Base-by-base conservation (phyloP, 2,329 filamentous ascomycete genomes). In the Claviceps sorghi region DNA sequence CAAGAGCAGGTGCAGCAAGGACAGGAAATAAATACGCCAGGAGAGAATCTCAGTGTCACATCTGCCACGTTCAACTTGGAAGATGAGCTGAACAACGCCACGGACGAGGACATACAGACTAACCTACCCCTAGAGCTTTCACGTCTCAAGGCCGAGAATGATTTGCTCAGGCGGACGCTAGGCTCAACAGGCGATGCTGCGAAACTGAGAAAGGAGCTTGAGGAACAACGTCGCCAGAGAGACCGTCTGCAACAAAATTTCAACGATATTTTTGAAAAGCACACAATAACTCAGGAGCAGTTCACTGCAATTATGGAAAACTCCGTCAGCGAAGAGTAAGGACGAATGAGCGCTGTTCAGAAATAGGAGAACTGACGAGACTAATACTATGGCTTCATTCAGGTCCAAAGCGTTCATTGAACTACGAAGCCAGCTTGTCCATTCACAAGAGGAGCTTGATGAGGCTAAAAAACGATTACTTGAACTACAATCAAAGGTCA, bases 141-240 rank as follows among this genome's bases (percentile, higher is more conserved):
- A 32, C 74, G 80, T 36, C 67, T 84, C 48, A 79, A 77, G 60
- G 76, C 80, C 6, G 81, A 84, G 63, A 82, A 81, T 58, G 72
- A 75, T 38, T 63, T 83, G 8, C 66, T 83, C 13, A 75, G 75
- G 54, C 76, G 72, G 55, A 78, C 72, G 49, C 69, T 78, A 50
- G 73, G 72, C 10, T 74, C 74, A 8, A 72, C 73, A 8, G 74
- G 76, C 1, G 77, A 80, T 57, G 76, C 74, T 52, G 73, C 74
- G 44, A 67, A 72, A 44, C 66, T 83, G 46, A 72, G 77, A 32
- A 69, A 70, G 51, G 77, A 83, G 55, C 67, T 82, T 32, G 79
- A 83, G 48, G 72, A 77, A 53, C 66, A 75, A 52, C 74, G 72
- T 52, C 69, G 71, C 50, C 72, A 73, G 55, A 68, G 70, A 40